Evolutionary conservation across 768 basidiomycete genomes (phyloP), one percentile per base, ranked within the genome.

Genomic region (Austroboletus festivus): DNA sequence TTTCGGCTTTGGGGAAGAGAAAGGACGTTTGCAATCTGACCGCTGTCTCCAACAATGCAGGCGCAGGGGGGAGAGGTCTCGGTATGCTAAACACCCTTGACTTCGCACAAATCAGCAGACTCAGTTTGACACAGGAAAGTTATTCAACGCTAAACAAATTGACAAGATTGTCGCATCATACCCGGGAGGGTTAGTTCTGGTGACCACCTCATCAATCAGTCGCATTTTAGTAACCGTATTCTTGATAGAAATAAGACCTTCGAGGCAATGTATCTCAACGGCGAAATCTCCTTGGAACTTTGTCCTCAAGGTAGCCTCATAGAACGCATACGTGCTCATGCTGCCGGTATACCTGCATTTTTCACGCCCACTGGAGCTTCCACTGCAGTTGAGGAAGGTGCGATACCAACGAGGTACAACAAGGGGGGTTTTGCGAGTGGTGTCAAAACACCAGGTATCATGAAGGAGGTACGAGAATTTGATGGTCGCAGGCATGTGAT

Each of bases 301-400:
- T 89, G 90, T 22, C 93, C 93, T 3, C 93, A 96, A 69, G 93
- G 92, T 10, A 93, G 91, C 13, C 81, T 96, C 38, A 83, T 86
- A 15, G 93, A 93, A 62, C 85, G 92, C 49, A 75, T 93, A 51
- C 85, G 92, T 30, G 88, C 93, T 7, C 87, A 90, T 48, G 92
- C 90, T 9, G 88, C 90, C 11, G 93, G 93, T 43, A 91, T 93
- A 51, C 92, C 93, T 16, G 91, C 86, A n/a, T 93, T 96, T 74
- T 94, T 75, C 69, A 95, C 90, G 5, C 93, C 92, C 15, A 93
- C 92, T 0, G 93, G 93, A 15, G 89, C 89, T 8, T 79, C 79
- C 19, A 93, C 91, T 18, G 89, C 89, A 3, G 80, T 92, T 3
- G 88, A 93, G 65, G 71, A 82, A 40, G 91, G 91, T 2, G 67